These are phyloP conservation scores for Drosera capensis DNA, from an alignment of 148 eudicot genomes.

Conservation along the genomic window DNA sequence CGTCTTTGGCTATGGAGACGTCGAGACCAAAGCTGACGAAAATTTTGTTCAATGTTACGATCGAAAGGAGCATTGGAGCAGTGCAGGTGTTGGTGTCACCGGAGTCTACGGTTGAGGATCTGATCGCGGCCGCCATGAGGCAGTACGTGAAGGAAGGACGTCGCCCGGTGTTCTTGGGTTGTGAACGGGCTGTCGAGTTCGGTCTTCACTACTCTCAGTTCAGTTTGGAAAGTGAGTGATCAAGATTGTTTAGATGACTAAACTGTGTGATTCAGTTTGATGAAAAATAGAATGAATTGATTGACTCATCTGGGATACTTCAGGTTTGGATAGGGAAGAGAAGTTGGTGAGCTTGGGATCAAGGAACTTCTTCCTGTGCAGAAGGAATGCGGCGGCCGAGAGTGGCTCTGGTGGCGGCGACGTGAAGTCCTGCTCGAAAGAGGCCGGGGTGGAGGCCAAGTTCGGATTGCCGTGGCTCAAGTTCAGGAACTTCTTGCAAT, in stretches of 20 bases:
- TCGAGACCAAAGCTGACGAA: conserved; percentile 39
- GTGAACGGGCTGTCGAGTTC: conserved; percentile 17
- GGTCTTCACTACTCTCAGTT: conserved; percentile 63
- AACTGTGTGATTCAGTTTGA: background rate
- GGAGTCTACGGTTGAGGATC: conserved; percentile 38
- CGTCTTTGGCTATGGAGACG: too few relatives aligned
- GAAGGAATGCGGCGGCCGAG: conserved; percentile 8
- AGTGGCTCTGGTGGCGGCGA: conserved; percentile 1
- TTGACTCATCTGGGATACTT: background rate
- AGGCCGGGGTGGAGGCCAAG: conserved; percentile 31
- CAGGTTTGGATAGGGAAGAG: conserved; percentile 63
- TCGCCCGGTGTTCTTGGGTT: conserved; percentile 18
- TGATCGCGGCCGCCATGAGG: conserved; percentile 32
- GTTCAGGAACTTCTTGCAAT: conserved; percentile 28
- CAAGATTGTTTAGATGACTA: background rate
- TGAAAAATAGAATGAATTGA: background rate
- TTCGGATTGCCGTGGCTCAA: conserved; percentile 39
- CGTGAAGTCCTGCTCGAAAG: conserved; percentile 22
- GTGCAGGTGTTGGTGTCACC: conserved; percentile 36
- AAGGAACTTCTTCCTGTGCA: conserved; percentile 72
- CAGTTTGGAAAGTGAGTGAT: conserved; percentile 36
- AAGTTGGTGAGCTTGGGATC: conserved; percentile 55
- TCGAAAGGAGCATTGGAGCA: conserved; percentile 42
- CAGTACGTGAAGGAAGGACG: conserved; percentile 38
- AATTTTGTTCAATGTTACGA: conserved; percentile 37